These are phyloP conservation scores for Neoscytalidium dimidiatum DNA, from an alignment of 2,329 filamentous ascomycete genomes.

Conservation along the genomic window DNA sequence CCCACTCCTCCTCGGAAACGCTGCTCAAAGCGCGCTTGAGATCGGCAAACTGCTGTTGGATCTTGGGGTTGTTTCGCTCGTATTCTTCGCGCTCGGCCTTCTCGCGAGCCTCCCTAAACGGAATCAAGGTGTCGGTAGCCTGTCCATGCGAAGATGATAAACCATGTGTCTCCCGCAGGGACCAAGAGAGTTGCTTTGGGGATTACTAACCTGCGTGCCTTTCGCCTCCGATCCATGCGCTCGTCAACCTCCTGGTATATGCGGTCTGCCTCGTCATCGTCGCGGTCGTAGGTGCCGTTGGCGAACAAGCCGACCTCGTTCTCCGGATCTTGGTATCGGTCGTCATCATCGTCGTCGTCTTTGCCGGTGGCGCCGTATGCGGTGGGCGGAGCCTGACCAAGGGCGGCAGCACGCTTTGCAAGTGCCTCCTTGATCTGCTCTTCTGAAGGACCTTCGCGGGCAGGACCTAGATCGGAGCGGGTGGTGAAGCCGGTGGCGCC, in stretches of 20 bases:
- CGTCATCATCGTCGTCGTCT: slow-evolving; percentile 73
- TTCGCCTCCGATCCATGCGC: slow-evolving; percentile 90
- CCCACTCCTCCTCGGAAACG: slow-evolving; percentile 95
- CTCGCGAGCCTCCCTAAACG: slow-evolving; percentile 89
- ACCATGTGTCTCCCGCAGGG: slow-evolving; percentile 26
- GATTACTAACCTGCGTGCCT: slow-evolving; percentile 76
- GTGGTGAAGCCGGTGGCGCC: slow-evolving; percentile 98
- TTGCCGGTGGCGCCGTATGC: slow-evolving; percentile 70
- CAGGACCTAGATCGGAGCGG: slow-evolving; percentile 91
- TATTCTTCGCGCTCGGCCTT: slow-evolving; percentile 89
- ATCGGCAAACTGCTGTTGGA: slow-evolving; percentile 96
- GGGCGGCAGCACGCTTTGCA: slow-evolving; percentile 84
- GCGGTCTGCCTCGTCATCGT: slow-evolving; percentile 95
- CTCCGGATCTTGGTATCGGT: slow-evolving; percentile 91
- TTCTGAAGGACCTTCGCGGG: slow-evolving; percentile 90
- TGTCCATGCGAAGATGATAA: slow-evolving; percentile 34
- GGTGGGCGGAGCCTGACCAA: slow-evolving; percentile 71
- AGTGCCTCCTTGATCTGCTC: slow-evolving; percentile 98
- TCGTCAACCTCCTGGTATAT: slow-evolving; percentile 97
- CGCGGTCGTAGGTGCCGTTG: slow-evolving; percentile 86
- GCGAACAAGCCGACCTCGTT: slow-evolving; percentile 96
- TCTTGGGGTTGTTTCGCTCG: slow-evolving; percentile 96
- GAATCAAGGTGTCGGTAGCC: slow-evolving; percentile 39
- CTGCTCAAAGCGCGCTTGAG: slow-evolving; percentile 86
- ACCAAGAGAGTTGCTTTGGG: slow-evolving; percentile 24